Conservation (phyloP, 805 yeast genomes). For the Clavispora santaluciae region DNA sequence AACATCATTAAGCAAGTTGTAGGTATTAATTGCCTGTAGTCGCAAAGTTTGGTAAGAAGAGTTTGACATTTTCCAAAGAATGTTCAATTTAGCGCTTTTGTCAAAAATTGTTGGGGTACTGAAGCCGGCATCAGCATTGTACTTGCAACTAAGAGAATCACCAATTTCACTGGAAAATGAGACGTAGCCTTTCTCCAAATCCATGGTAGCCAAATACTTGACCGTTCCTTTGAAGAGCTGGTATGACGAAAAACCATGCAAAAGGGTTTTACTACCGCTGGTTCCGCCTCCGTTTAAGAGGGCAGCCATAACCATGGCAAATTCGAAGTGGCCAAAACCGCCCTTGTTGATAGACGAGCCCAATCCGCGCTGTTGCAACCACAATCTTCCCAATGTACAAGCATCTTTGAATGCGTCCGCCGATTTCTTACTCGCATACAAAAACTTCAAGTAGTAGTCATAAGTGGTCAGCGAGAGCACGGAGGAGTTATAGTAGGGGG, state of each 20-base stretch:
- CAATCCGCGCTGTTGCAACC: constrained; percentile 88
- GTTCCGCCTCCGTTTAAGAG: constrained; percentile 79
- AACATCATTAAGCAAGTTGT: constrained; percentile 66
- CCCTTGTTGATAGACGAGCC: constrained; percentile 57
- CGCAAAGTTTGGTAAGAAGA: constrained; percentile 60
- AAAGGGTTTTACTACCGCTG: constrained; percentile 67
- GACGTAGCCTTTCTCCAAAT: constrained; percentile 58
- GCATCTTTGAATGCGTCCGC: constrained; percentile 87
- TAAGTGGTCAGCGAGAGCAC: constrained; percentile 64
- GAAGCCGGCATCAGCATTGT: constrained; percentile 53
- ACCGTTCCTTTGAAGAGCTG: constrained; percentile 90
- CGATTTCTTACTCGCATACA: constrained; percentile 69
- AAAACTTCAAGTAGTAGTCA: constrained; percentile 65
- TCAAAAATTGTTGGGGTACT: constrained; percentile 74
- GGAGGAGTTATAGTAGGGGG: constrained; percentile 84
- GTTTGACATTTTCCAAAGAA: constrained; percentile 74
- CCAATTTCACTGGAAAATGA: constrained; percentile 59
- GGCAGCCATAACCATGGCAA: constrained; percentile 74
- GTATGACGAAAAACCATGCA: constrained; percentile 87
- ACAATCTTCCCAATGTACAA: constrained; percentile 75
- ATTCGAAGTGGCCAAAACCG: constrained; percentile 93
- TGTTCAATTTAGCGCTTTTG: constrained; percentile 68
- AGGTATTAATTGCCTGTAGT: constrained; percentile 64
- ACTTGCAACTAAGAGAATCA: constrained; percentile 37
- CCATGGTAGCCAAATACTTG: constrained; percentile 76